These are phyloP conservation scores for Podospora fimiseda DNA, from an alignment of 495 filamentous ascomycete genomes.

Conservation along the genomic window DNA sequence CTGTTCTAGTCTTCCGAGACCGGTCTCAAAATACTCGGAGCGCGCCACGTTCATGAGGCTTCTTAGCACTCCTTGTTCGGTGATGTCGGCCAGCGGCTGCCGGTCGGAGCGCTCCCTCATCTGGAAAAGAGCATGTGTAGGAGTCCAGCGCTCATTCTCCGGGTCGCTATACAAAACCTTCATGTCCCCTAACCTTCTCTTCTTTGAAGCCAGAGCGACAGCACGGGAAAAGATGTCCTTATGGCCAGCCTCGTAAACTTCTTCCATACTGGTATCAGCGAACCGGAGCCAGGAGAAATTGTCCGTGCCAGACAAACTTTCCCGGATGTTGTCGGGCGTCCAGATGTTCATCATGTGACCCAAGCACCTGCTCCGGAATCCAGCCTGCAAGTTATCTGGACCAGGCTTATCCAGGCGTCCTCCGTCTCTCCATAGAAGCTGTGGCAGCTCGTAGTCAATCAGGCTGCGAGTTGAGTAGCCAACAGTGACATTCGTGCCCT, in stretches of 20 bases:
- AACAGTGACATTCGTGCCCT: constrained; percentile 72
- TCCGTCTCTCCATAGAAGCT: constrained; percentile 66
- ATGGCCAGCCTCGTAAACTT: constrained; percentile 61
- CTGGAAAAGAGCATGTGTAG: constrained; percentile 71
- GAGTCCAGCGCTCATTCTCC: constrained; percentile 54
- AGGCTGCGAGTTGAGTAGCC: constrained; percentile 80
- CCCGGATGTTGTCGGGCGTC: constrained; percentile 69
- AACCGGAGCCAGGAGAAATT: constrained; percentile 91
- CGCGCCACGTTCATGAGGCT: constrained; percentile 75
- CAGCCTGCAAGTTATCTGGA: constrained; percentile 63
- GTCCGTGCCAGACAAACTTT: constrained; percentile 46
- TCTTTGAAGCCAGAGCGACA: constrained; percentile 43
- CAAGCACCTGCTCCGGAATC: constrained; percentile 69
- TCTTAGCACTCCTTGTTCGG: constrained; percentile 64
- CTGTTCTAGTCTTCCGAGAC: constrained; percentile 71
- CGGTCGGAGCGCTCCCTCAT: constrained; percentile 65
- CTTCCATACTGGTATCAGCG: constrained; percentile 65
- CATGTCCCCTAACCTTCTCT: constrained; percentile 45
- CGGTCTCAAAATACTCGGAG: constrained; percentile 56
- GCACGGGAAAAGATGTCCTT: constrained; percentile 53
- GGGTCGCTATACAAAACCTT: constrained; percentile 38
- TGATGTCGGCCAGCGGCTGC: constrained; percentile 61
- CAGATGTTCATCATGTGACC: constrained; percentile 82
- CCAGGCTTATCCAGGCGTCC: constrained; percentile 74
- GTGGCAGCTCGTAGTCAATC: constrained; percentile 78